Conservation (phyloP, 2,329 filamentous ascomycete genomes). For the Claviceps arundinis region DNA sequence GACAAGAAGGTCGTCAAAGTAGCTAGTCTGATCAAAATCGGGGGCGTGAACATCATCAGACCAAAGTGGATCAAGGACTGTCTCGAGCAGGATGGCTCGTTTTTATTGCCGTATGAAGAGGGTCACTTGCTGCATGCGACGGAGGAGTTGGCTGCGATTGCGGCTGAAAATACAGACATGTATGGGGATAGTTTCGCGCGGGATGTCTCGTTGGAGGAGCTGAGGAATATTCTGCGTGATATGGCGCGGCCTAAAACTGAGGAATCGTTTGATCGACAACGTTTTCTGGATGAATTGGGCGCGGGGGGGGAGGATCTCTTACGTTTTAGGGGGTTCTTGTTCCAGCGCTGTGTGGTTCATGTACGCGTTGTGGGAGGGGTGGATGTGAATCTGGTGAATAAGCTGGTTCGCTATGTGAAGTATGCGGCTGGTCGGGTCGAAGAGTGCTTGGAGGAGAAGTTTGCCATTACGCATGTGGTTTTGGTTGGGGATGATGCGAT, state of each 20-base stretch:
- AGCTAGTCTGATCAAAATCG: constrained; percentile 64
- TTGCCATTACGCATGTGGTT: constrained; percentile 58
- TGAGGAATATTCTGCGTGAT: constrained; percentile 35
- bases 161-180: constrained; percentile 53
- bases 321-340: constrained; percentile 37
- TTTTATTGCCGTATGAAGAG: constrained; percentile 49
- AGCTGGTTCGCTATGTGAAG: constrained; percentile 41
- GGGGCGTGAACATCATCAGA: constrained; percentile 57
- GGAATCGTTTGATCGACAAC: constrained; percentile 27
- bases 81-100: constrained; percentile 41
- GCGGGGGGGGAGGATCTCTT: constrained; percentile 41
- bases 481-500: constrained; percentile 29
- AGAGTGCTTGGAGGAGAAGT: constrained; percentile 26
- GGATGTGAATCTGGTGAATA: constrained; percentile 23
- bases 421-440: constrained; percentile 57
- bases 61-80: constrained; percentile 79
- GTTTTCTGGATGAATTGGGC: constrained; percentile 42
- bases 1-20: constrained; percentile 75
- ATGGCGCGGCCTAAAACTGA: constrained; percentile 37
- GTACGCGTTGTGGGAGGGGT: constrained; percentile 18
- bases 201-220: constrained; percentile 50
- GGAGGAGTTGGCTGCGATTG: constrained; percentile 37
- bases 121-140: constrained; percentile 61
- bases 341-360: constrained; percentile 31
- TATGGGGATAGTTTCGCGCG: constrained; percentile 76